Conservation (phyloP, 768 basidiomycete genomes). For the Tremella fuciformis region DNA sequence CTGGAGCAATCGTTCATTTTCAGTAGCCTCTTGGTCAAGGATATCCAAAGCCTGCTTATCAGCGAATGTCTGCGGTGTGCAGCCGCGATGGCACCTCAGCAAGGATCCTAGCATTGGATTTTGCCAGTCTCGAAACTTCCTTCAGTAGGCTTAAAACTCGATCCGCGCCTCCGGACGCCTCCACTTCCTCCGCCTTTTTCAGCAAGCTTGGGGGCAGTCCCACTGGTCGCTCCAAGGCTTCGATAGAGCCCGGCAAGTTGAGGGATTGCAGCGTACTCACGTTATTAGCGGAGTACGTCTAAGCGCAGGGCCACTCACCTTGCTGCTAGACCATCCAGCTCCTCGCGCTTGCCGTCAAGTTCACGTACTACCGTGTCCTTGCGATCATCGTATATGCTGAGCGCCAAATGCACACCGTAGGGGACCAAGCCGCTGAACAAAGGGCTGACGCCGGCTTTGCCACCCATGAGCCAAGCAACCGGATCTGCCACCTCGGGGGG, state of each 20-base stretch:
- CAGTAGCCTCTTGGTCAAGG: constrained; percentile 71
- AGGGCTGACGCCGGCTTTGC: constrained; percentile 56
- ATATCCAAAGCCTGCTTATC: constrained; percentile 74
- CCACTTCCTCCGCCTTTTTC: constrained; percentile 78
- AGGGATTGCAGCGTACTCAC: constrained; percentile 65
- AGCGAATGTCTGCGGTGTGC: neutral
- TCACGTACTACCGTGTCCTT: constrained; percentile 68
- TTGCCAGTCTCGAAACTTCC: constrained; percentile 67
- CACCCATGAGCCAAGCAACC: constrained; percentile 51
- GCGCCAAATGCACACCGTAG: constrained; percentile 83
- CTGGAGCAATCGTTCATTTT: constrained; percentile 52
- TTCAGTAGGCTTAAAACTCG: constrained; percentile 70
- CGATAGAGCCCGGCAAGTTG: constrained; percentile 79
- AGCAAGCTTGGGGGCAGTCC: constrained; percentile 85
- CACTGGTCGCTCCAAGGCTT: constrained; percentile 79
- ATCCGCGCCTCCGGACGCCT: constrained; percentile 69
- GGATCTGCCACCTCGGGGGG: constrained; percentile 54
- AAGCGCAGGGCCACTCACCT: constrained; percentile 56
- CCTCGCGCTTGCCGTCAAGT: constrained; percentile 62
- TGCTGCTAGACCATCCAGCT: constrained; percentile 63
- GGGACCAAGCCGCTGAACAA: constrained; percentile 73
- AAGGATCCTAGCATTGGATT: constrained; percentile 62
- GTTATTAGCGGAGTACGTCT: constrained; percentile 1
- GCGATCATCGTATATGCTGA: constrained; percentile 84
- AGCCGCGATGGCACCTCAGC: constrained; percentile 64